Base-by-base conservation (phyloP, 1,284 basidiomycete genomes). In the Uromyces viciae-fabae region DNA sequence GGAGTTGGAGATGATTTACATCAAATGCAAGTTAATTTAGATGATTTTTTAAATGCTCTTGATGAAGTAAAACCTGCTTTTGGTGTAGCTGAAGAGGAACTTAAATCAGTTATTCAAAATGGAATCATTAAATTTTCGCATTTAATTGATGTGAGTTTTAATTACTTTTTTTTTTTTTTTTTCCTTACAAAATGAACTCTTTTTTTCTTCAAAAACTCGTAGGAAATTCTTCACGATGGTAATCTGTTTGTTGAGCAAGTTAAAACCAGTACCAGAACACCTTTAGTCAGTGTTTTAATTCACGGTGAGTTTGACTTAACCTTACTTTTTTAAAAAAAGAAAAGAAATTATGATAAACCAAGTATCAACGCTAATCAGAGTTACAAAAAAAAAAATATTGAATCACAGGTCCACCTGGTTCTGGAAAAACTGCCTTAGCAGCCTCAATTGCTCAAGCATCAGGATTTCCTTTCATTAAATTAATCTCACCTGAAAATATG, bases 21-120 rank as follows among this genome's bases (percentile, higher is more conserved):
- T 87, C 91, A 95, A 85, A 89, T 99, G 86, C 89, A 93, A 82
- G 95, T 99, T 60, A 94, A 93, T 83, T 89, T 92, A 81, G 87
- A 88, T 17, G 97, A 99, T 87, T 99, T 99, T 85, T 87, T 94
- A 89, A 90, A 91, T 84, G 97, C 96, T 0, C 88, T 99, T 64
- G 93, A 96, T 5, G 97, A 99, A 86, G 95, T 99, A 15, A 93
- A 94, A 84, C 94, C 97, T 11, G 94, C 95, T 14, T 99, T 96
- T 86, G 97, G 97, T 90, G 94, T 98, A 3, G 92, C 95, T 1
- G 97, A 99, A 87, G 96, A 98, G 86, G 97, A 99, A 88, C 88
- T 99, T 36, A 90, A 92, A 84, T 91, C 93, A 84, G 95, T 98
- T 75, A 92, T 98, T 49, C 93, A 95, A 86, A 98, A 98, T 86